phyloP scores from a whole-genome alignment of 192 early-diverging fungal species.

The Podila epicladia region DNA sequence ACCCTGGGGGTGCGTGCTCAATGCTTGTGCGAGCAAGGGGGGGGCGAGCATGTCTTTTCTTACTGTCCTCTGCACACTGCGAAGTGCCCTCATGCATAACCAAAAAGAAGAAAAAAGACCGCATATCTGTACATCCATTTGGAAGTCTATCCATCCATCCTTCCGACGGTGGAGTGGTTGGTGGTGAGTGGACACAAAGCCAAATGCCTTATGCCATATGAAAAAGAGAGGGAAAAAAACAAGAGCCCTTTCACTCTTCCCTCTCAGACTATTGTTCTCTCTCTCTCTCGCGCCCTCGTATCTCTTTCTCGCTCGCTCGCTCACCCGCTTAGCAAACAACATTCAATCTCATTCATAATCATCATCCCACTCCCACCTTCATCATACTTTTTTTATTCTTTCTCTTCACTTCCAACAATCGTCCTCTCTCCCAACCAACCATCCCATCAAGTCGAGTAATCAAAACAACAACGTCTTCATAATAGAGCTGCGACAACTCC shows the following conservation, averaged over 20 bases:
- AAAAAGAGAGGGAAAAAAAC: no score
- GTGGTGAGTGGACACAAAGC: neutral
- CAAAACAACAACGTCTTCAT: neutral
- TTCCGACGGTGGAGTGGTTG: neutral
- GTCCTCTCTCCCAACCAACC: neutral
- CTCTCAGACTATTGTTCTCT: neutral
- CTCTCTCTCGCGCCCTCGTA: no score
- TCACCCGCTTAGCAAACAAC: neutral
- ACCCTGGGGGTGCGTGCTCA: no score
- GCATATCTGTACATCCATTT: neutral
- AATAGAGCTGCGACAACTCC: neutral
- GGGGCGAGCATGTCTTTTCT: no score
- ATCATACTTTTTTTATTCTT: neutral
- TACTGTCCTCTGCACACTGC: neutral
- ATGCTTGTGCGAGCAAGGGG: no score
- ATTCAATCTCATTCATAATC: neutral
- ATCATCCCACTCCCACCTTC: neutral
- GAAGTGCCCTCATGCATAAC: neutral
- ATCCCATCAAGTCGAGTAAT: neutral
- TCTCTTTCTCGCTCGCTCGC: neutral
- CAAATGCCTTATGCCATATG: neutral
- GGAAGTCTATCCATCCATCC: neutral
- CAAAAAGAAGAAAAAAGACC: neutral
- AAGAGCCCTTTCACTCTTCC: neutral
- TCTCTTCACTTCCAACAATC: neutral